These are phyloP conservation scores for Castanopsis chinensis DNA, from an alignment of 306 rosid species.

Conservation along the genomic window DNA sequence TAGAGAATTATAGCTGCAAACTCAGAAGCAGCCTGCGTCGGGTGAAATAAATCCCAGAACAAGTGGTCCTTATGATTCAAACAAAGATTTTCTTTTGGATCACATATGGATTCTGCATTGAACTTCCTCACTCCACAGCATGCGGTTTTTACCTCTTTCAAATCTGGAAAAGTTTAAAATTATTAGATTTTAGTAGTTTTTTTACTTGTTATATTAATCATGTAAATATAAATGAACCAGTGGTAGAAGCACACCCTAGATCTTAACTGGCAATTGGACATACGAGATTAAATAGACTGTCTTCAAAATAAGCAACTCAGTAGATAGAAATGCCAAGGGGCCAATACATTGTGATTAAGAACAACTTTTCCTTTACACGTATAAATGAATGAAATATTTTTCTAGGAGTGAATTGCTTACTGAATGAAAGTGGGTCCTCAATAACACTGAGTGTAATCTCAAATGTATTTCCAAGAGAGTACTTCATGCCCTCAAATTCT, in stretches of 20 bases:
- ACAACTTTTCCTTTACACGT: no score
- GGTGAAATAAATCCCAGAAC: constrained; percentile 37
- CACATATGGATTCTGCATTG: constrained; percentile 22
- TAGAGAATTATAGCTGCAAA: constrained; percentile 22
- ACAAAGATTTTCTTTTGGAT: constrained; percentile 11
- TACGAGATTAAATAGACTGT: no score
- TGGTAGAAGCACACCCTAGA: no score
- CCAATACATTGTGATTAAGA: no score
- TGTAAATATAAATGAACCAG: neutral
- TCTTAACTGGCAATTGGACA: no score
- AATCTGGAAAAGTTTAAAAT: neutral
- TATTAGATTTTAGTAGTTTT: no score
- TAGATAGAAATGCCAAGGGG: no score
- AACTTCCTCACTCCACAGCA: constrained; percentile 31
- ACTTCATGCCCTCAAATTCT: no score
- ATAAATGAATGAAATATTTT: no score
- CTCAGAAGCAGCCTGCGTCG: constrained; percentile 23
- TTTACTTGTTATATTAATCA: no score
- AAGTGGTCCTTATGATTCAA: neutral
- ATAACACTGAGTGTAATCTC: constrained; percentile 23
- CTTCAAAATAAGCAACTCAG: no score
- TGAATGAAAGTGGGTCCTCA: constrained; percentile 15
- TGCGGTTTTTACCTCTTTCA: constrained; percentile 16
- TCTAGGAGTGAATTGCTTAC: constrained; percentile 12
- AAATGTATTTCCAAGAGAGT: neutral